Evolutionary conservation across 495 filamentous ascomycete species (phyloP), one percentile per base, ranked within the genome.

Genomic region (Neurospora tetraspora): DNA sequence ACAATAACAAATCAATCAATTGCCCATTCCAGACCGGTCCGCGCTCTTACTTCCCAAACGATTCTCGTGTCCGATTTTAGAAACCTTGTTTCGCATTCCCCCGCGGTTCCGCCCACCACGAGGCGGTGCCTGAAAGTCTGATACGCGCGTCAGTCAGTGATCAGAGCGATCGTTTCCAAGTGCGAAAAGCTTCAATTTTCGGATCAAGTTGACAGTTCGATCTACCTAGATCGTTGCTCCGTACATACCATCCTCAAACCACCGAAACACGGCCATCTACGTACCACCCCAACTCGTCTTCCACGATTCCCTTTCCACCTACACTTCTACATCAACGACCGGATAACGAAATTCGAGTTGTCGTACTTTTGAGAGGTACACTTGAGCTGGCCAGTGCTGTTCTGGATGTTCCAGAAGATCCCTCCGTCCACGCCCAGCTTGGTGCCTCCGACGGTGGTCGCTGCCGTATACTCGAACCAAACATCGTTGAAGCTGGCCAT

Each of bases 401-500:
- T 69, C 47, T 78, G 74, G 20, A 79, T 73, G 39, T 79, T 72
- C 39, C 79, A 74, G 73, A 79, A 77, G 53, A 78, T 68, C 11
- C 78, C 77, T 18, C 73, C 75, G 61, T 78, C 74, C 7, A 80
- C 37, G 37, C 77, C 77, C 3, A 81, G 71, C 11, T 65, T 70
- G 23, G 69, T 75, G 39, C 77, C 77, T 12, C 61, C 53, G 0
- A 47, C 71, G 16, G 79, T 80, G 40, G 65, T 76, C 37, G 79
- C 76, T 5, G 42, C 47, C 36, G 76, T 73, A 8, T 81, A 73
- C 27, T 78, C 75, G 74, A 84, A 84, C 75, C 80, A 81, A 27
- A 83, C 71, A 12, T 81, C 77, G 34, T 75, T 73, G 69, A 84
- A 84, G 43, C 72, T 53, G 12, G 78, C 80, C 69, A 84, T 78